Evolutionary conservation across 345 rosid genomes (phyloP).

Genomic region (Mercurialis annua): DNA sequence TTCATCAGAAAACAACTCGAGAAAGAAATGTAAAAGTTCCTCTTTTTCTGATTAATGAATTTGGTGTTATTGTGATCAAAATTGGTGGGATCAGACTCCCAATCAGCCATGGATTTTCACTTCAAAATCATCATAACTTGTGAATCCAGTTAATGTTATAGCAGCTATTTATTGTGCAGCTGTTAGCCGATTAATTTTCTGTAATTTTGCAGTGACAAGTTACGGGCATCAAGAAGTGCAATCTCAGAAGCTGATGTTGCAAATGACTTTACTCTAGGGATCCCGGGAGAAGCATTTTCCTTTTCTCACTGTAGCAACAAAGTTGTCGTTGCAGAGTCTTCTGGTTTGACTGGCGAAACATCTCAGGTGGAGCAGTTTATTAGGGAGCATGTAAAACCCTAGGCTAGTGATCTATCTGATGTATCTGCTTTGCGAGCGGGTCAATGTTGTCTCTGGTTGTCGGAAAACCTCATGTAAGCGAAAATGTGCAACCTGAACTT

Average conservation of each 20-base stretch:
- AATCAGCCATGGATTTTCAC: neutral
- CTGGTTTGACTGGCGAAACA: conserved; percentile 67
- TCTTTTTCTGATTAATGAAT: neutral
- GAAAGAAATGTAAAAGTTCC: conserved; percentile 71
- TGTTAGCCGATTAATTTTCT: conserved; percentile 7
- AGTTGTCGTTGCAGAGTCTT: conserved; percentile 69
- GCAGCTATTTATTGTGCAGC: neutral
- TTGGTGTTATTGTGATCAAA: conserved; percentile 10
- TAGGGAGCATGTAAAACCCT: conserved; percentile 66
- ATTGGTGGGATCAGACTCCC: neutral
- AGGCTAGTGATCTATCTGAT: conserved; percentile 8
- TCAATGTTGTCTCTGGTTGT: neutral
- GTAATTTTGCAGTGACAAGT: conserved; percentile 52
- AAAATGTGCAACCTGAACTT: neutral
- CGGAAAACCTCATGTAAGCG: neutral
- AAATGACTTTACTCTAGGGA: conserved; percentile 67
- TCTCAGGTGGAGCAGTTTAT: conserved; percentile 67
- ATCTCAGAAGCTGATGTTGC: conserved; percentile 78
- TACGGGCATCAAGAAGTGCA: conserved; percentile 62
- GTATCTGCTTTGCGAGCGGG: neutral
- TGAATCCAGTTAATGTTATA: neutral
- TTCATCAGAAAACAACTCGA: conserved; percentile 86
- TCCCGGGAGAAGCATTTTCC: conserved; percentile 60
- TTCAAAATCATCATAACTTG: neutral
- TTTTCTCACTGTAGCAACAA: conserved; percentile 70